Evolutionary conservation across 306 rosid species (phyloP).

Genomic region (Acacia acuminata): DNA sequence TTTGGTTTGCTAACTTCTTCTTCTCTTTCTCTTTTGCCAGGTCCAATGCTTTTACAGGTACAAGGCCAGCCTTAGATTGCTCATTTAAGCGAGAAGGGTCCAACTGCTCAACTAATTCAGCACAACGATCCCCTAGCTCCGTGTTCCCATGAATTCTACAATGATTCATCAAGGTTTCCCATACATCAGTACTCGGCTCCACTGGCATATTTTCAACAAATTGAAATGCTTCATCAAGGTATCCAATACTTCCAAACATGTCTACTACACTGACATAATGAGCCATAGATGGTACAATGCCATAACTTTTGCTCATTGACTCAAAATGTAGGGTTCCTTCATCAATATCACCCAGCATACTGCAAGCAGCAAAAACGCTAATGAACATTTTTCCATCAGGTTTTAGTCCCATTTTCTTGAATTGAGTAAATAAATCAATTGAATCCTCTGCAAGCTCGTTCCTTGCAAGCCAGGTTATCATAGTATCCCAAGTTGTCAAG

Average conservation of each 20-base stretch:
- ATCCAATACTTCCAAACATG: constrained; percentile 76
- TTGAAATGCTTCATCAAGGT: constrained; percentile 76
- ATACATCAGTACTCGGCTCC: constrained; percentile 58
- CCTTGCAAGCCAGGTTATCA: constrained; percentile 69
- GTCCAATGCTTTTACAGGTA: constrained; percentile 61
- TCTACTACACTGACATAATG: constrained; percentile 67
- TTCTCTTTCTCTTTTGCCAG: constrained; percentile 58
- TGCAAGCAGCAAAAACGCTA: constrained; percentile 65
- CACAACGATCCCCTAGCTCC: constrained; percentile 76
- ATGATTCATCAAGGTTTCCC: constrained; percentile 80
- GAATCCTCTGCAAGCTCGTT: constrained; percentile 78
- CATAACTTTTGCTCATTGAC: constrained; percentile 69
- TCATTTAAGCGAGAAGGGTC: constrained; percentile 62
- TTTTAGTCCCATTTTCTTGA: constrained; percentile 58
- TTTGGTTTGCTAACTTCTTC: constrained; percentile 54
- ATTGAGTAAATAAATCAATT: constrained; percentile 66
- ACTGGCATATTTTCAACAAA: constrained; percentile 73
- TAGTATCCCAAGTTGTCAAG: constrained; percentile 79
- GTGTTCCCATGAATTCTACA: constrained; percentile 75
- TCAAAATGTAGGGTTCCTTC: constrained; percentile 75
- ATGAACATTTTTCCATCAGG: constrained; percentile 75
- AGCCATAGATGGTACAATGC: constrained; percentile 60
- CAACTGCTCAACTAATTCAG: constrained; percentile 66
- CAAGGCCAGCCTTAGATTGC: constrained; percentile 70
- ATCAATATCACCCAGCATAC: constrained; percentile 56